Evolutionary conservation across 805 yeast species (phyloP).

Genomic region (Brettanomyces custersianus): DNA sequence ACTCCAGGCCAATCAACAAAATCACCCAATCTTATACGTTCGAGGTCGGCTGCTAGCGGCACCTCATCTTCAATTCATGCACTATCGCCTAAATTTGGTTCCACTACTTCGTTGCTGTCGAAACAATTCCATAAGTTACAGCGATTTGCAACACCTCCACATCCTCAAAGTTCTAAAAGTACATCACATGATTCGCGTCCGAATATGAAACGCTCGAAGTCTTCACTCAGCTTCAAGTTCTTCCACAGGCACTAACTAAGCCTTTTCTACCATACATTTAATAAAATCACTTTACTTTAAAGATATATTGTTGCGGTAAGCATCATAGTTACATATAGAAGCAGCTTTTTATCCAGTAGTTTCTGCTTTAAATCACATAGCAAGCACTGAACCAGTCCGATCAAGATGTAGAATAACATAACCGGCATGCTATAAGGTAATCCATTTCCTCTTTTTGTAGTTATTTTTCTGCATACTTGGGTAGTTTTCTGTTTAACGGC

Average conservation of each 20-base stretch:
- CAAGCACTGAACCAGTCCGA: too few relatives aligned
- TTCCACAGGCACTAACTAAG: neutral
- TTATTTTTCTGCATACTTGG: too few relatives aligned
- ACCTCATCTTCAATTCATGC: neutral
- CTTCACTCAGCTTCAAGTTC: neutral
- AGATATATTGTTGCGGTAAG: too few relatives aligned
- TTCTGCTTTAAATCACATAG: too few relatives aligned
- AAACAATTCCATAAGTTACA: slow-evolving; percentile 3
- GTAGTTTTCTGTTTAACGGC: too few relatives aligned
- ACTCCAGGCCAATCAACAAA: neutral
- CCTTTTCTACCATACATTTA: too few relatives aligned
- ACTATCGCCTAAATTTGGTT: slow-evolving; percentile 1
- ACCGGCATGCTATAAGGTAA: too few relatives aligned
- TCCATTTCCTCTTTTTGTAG: too few relatives aligned
- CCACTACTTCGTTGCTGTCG: slow-evolving; percentile 2
- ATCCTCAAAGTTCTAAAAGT: neutral
- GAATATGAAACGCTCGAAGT: neutral
- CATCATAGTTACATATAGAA: too few relatives aligned
- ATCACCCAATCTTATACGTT: neutral
- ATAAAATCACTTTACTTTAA: too few relatives aligned
- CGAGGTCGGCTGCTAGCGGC: neutral
- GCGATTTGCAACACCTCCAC: neutral
- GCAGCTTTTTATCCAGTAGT: too few relatives aligned
- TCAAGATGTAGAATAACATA: too few relatives aligned
- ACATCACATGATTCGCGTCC: neutral